Evolutionary conservation across 139 green algal species (phyloP), one percentile per base, ranked within the genome.

Genomic region (Chlorella sp.): DNA sequence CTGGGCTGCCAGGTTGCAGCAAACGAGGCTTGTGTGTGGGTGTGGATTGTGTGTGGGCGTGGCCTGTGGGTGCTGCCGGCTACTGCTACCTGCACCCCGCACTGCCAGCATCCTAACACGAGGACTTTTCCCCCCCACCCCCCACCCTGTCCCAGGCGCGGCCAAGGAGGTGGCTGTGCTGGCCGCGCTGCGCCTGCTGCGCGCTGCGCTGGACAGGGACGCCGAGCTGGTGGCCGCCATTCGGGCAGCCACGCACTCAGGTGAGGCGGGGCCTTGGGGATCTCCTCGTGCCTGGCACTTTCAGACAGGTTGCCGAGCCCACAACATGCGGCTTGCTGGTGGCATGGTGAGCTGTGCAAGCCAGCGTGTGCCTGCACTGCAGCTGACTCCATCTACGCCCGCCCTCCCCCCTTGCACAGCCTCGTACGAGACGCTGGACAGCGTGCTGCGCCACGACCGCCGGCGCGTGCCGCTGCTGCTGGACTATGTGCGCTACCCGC

Each of bases 401-500:
- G 11, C 41, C n/a, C 16, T 26, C 36, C 54, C 2, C 16, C 26
- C 14, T 19, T 34, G 11, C 24, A 73, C 56, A 86, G 81, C 70
- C 43, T 60, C 72, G 40, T 90, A 90, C 54, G 84, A 90, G 75
- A 89, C 84, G 0, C 86, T 95, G 69, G 89, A 94, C 56, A 54
- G 17, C 1, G 82, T 89, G 65, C 85, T 95, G 40, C 60, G 80
- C 72, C 58, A 75, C 14, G 84, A 92, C 62, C 86, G 65, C 1
- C 75, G 83, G 9, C 87, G 91, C 46, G 48, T 96, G 40, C 68
- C 88, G 6, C 32, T 69, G 36, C 82, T 96, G 76, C 76, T 95
- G 70, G 87, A 94, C 81, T 95, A 91, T 67, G 90, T 95, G 68
- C 90, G 91, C 72, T 96, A 96, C 84, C 83, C 88, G 14, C 80